These are phyloP conservation scores for Boletus barrowsii DNA, from an alignment of 768 basidiomycete species.

Conservation along the genomic window DNA sequence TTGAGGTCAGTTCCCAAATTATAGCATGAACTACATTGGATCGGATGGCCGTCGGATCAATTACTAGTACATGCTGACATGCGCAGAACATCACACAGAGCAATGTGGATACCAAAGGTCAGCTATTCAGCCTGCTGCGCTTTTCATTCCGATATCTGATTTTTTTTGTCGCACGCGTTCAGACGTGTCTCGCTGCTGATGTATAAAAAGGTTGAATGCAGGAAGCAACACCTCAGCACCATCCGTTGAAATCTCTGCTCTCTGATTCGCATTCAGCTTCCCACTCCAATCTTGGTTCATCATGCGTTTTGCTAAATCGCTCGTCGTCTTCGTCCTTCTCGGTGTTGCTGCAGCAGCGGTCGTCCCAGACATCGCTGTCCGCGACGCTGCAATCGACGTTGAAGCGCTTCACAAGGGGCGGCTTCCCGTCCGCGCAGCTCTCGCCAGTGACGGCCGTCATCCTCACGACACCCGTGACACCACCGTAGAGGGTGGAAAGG, in stretches of 20 bases:
- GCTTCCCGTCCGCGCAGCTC: no score
- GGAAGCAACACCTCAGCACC: background rate
- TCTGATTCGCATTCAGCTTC: background rate
- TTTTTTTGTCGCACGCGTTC: background rate
- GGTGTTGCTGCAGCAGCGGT: background rate
- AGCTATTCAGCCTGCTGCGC: background rate
- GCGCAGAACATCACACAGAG: background rate
- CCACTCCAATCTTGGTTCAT: background rate
- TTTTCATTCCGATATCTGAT: background rate
- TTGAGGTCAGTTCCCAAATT: background rate
- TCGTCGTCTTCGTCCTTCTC: constrained; percentile 5
- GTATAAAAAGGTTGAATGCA: background rate
- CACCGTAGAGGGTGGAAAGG: background rate
- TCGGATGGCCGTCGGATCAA: background rate
- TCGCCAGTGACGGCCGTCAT: no score
- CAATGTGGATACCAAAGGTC: background rate
- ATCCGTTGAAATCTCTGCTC: background rate
- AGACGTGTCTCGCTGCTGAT: background rate
- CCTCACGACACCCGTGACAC: background rate
- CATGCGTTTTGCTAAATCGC: constrained; percentile 9
- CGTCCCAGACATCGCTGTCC: background rate
- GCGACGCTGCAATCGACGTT: background rate
- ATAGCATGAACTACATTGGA: background rate
- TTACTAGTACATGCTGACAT: background rate
- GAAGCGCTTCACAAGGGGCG: no score